Evolutionary conservation across 345 rosid species (phyloP).

Genomic region (Salix exigua): DNA sequence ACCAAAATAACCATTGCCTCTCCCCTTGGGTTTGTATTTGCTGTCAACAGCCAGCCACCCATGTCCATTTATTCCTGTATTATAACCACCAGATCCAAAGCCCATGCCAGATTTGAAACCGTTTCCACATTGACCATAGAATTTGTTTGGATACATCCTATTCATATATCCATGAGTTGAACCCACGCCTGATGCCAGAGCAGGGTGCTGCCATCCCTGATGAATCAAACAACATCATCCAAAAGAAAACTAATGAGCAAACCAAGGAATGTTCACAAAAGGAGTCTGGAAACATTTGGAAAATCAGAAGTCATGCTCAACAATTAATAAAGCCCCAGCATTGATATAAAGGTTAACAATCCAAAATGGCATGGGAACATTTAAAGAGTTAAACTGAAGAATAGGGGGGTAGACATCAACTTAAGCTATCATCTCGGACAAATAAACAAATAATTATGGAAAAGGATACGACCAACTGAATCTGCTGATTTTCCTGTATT

Average conservation of each 20-base stretch:
- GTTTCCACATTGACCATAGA: conserved; percentile 63
- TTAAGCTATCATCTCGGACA: neutral
- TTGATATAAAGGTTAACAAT: neutral
- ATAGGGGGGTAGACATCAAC: neutral
- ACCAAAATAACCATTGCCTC: conserved; percentile 61
- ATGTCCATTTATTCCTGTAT: conserved; percentile 52
- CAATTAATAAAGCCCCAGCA: neutral
- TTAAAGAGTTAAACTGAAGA: neutral
- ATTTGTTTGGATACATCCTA: conserved; percentile 65
- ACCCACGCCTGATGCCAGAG: conserved; percentile 56
- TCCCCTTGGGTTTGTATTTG: conserved; percentile 64
- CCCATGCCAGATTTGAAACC: conserved; percentile 60
- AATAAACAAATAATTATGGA: neutral
- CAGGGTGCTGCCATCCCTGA: conserved; percentile 59
- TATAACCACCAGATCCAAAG: conserved; percentile 66
- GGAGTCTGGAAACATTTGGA: neutral
- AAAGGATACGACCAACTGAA: neutral
- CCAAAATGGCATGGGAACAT: neutral
- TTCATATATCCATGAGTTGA: conserved; percentile 50
- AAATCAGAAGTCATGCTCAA: neutral
- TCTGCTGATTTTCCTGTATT: no score
- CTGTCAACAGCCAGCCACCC: conserved; percentile 61
- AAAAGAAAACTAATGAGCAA: no score
- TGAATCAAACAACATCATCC: neutral
- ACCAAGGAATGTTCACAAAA: neutral